phyloP scores from a whole-genome alignment of 345 rosid genomes.

The Litchi chinensis region DNA sequence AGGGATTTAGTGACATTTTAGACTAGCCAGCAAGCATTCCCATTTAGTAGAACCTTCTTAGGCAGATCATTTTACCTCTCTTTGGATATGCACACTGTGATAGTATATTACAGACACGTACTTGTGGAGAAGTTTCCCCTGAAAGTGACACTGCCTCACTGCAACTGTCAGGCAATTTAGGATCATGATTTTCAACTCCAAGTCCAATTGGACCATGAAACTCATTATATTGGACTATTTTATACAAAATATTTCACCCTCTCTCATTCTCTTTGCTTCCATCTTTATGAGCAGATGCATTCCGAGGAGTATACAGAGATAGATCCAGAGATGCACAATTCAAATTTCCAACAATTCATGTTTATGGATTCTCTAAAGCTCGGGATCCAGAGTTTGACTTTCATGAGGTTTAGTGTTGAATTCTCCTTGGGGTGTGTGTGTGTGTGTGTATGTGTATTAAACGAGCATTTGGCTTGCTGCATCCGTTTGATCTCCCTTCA shows the following conservation, averaged over 20 bases:
- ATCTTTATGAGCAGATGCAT: conserved; percentile 57
- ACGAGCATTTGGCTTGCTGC: neutral
- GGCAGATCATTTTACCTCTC: neutral
- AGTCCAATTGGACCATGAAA: neutral
- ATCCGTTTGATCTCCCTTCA: neutral
- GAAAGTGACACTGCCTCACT: neutral
- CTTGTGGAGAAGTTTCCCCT: neutral
- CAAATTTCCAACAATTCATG: conserved; percentile 70
- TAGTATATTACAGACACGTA: neutral
- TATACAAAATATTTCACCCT: neutral
- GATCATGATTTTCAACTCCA: neutral
- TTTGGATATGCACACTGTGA: neutral
- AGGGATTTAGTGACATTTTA: neutral
- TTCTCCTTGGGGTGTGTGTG: neutral
- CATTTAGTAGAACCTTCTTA: neutral
- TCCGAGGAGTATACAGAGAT: conserved; percentile 63
- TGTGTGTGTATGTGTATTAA: neutral
- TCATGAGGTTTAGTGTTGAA: conserved; percentile 60
- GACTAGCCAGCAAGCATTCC: neutral
- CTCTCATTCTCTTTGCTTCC: conserved; percentile 3
- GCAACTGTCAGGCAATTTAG: neutral
- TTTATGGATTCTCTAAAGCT: conserved; percentile 94
- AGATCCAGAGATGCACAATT: conserved; percentile 41
- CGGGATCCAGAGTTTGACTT: conserved; percentile 90
- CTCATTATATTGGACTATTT: neutral